A percentile compares a stretch with the other conserved stretches of the same genome.
phyloP scores from a whole-genome alignment of 805 yeast species.

The Zygosaccharomyces lentus region DNA sequence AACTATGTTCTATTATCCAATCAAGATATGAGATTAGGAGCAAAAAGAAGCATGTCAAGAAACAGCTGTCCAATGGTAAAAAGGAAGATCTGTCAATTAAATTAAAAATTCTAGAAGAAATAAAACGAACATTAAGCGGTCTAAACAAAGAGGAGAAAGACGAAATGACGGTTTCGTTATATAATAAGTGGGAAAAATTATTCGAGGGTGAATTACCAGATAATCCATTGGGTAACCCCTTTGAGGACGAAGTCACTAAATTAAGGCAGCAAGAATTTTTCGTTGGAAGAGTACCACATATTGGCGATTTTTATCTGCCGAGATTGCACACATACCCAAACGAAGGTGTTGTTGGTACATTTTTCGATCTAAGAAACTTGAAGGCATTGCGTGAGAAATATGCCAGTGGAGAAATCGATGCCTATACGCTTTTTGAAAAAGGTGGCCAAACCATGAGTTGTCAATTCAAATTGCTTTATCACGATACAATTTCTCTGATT shows the following conservation, averaged over 20 bases:
- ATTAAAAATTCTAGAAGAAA: slow-evolving; percentile 19
- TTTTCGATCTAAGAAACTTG: slow-evolving; percentile 20
- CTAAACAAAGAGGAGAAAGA: slow-evolving; percentile 15
- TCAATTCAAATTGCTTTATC: slow-evolving; percentile 28
- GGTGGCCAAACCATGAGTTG: slow-evolving; percentile 23
- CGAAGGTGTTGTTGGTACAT: slow-evolving; percentile 18
- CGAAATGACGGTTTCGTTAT: slow-evolving; percentile 14
- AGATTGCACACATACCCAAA: slow-evolving; percentile 18
- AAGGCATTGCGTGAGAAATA: slow-evolving; percentile 20
- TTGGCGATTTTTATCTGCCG: slow-evolving; percentile 35
- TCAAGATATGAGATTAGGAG: slow-evolving; percentile 25
- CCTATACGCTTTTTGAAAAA: slow-evolving; percentile 20
- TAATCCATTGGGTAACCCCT: slow-evolving; percentile 31
- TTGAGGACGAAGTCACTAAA: slow-evolving; percentile 25
- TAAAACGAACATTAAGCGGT: slow-evolving; percentile 18
- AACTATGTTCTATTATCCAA: slow-evolving; percentile 25
- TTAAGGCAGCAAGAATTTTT: slow-evolving; percentile 32
- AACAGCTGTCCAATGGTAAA: slow-evolving; percentile 22
- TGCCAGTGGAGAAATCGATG: slow-evolving; percentile 25
- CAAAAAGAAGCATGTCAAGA: slow-evolving; percentile 24
- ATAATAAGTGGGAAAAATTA: slow-evolving; percentile 26
- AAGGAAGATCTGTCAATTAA: slow-evolving; percentile 24
- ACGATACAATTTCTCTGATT: slow-evolving; percentile 25
- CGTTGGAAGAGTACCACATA: slow-evolving; percentile 29
- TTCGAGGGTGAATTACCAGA: slow-evolving; percentile 26